A percentile compares a stretch with the other conserved stretches of the same genome.
These are phyloP conservation scores for Xylaria flabelliformis DNA, from an alignment of 495 filamentous ascomycete species.

Conservation along the genomic window DNA sequence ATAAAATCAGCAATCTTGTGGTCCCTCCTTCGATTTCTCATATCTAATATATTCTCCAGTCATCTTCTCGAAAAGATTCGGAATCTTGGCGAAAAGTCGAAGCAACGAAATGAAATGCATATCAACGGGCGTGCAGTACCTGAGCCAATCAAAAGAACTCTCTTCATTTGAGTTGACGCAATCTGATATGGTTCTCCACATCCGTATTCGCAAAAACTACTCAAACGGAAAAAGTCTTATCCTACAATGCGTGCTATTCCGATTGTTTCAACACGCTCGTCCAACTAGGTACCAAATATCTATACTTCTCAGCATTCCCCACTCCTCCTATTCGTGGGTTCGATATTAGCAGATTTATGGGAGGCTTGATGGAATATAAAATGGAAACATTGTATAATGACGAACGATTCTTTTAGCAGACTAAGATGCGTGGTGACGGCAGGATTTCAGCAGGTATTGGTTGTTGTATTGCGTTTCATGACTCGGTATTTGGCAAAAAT, in stretches of 20 bases:
- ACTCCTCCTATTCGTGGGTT: not conserved
- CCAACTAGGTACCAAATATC: not conserved
- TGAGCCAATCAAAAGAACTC: constrained; percentile 46
- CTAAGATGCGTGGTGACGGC: not conserved
- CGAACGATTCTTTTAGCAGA: not conserved
- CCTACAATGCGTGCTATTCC: not conserved
- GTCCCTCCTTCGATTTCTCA: not conserved
- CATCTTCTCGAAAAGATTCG: constrained; percentile 55
- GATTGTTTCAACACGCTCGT: not conserved
- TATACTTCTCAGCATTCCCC: not conserved
- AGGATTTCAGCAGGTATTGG: not conserved
- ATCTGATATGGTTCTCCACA: not conserved
- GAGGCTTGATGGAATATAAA: not conserved
- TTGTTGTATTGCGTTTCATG: not conserved
- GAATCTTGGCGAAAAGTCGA: constrained; percentile 42
- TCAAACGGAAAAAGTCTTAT: not conserved
- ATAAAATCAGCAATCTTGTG: not conserved
- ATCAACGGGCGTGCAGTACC: constrained; percentile 38
- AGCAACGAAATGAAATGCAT: constrained; percentile 30
- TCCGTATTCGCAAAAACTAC: not conserved
- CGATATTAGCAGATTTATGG: not conserved
- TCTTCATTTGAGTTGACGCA: constrained; percentile 37
- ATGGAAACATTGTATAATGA: not conserved
- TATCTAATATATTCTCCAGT: constrained; percentile 37
- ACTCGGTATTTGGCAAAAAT: constrained; percentile 19